These are phyloP conservation scores for Irpex sp. DNA, from an alignment of 1,284 basidiomycete genomes.

Conservation along the genomic window DNA sequence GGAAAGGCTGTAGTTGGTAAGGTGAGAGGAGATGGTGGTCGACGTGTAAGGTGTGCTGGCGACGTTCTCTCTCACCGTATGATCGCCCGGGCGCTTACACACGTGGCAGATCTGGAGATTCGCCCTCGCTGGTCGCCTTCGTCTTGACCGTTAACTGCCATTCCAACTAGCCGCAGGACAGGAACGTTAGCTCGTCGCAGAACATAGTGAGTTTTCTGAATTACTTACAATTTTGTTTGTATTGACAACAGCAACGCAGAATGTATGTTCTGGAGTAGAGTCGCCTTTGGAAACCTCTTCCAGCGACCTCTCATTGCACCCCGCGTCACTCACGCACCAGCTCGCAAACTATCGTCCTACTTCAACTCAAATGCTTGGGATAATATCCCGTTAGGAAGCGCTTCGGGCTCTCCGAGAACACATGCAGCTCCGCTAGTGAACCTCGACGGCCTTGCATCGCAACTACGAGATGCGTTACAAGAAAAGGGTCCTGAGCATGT, in stretches of 20 bases:
- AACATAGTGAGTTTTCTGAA: not conserved
- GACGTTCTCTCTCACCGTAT: not conserved
- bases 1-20: conserved; percentile 17
- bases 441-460: not conserved
- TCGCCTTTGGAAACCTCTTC: conserved; percentile 12
- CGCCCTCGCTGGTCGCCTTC: not conserved
- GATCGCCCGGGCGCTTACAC: not conserved
- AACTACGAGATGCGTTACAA: not conserved
- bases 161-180: not conserved
- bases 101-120: conserved; percentile 3
- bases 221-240: not conserved
- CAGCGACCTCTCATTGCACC: not conserved
- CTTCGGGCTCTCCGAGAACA: not conserved
- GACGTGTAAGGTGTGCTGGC: conserved; percentile 20
- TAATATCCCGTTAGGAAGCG: not conserved
- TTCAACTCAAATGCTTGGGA: not conserved
- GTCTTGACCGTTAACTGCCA: not conserved
- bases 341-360: not conserved
- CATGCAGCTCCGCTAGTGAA: not conserved
- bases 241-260: not conserved
- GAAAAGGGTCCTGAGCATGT: not conserved
- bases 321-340: not conserved
- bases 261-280: conserved; percentile 32
- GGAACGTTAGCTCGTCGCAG: not conserved
- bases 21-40: conserved; percentile 17